These are phyloP conservation scores for Discostella stelligera DNA, from an alignment of 352 stramenopile species.

Conservation along the genomic window DNA sequence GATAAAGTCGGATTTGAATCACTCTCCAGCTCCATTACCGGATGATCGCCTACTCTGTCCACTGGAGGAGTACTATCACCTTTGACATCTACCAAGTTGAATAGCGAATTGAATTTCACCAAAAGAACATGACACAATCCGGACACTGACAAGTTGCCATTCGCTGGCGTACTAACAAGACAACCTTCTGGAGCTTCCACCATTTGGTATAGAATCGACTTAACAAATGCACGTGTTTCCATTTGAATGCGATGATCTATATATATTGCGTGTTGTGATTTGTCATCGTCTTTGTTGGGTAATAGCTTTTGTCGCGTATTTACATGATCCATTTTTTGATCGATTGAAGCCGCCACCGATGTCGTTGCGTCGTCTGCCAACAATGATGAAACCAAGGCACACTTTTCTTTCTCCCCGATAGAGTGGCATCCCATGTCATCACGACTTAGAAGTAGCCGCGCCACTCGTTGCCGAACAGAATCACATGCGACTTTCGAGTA, in stretches of 20 bases:
- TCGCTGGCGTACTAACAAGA: not conserved
- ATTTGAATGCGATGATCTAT: slow-evolving; percentile 7
- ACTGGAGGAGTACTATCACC: not conserved
- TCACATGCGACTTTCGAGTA: not conserved
- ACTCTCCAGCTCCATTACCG: not conserved
- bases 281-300: not conserved
- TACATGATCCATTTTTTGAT: not conserved
- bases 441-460: slow-evolving; percentile 25
- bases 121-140: slow-evolving; percentile 33
- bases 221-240: slow-evolving; percentile 30
- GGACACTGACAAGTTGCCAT: slow-evolving; percentile 21
- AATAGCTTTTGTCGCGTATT: not conserved
- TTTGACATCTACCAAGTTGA: slow-evolving; percentile 5
- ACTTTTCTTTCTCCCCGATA: not conserved
- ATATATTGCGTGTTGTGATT: slow-evolving; percentile 4
- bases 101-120: slow-evolving; percentile 41
- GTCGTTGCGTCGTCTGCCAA: not conserved
- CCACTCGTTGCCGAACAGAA: slow-evolving; percentile 21
- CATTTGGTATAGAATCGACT: slow-evolving; percentile 47
- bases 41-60: slow-evolving; percentile 22
- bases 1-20: not conserved
- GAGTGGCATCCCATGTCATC: slow-evolving; percentile 44
- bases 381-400: not conserved
- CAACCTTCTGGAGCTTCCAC: not conserved
- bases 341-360: not conserved